A percentile compares a stretch with the other conserved stretches of the same genome.
phyloP scores from a whole-genome alignment of 805 yeast species.

The Isabelozyma rhagii region DNA sequence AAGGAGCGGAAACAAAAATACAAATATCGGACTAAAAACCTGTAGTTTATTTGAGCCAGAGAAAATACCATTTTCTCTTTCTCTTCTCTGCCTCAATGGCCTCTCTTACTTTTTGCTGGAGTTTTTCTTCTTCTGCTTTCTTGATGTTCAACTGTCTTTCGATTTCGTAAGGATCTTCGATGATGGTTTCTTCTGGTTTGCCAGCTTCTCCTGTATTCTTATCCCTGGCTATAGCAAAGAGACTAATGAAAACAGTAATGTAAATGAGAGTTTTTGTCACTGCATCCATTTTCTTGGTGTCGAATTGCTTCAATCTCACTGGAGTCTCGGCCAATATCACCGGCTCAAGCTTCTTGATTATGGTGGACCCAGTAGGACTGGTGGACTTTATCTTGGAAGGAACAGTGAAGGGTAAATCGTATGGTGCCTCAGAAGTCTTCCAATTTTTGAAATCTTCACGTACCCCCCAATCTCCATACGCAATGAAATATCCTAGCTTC shows the following conservation, averaged over 20 bases:
- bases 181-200: constrained; percentile 35
- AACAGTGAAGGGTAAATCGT: constrained; percentile 55
- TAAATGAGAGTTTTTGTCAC: constrained; percentile 53
- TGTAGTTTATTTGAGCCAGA: constrained; percentile 40
- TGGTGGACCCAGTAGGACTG: constrained; percentile 20
- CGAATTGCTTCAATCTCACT: constrained; percentile 43
- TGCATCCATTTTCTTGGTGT: constrained; percentile 53
- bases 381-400: constrained; percentile 32
- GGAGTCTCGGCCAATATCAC: constrained; percentile 43
- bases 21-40: too few species aligned
- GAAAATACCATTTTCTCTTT: constrained; percentile 46
- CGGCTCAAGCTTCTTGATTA: constrained; percentile 30
- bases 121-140: constrained; percentile 11
- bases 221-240: constrained; percentile 56
- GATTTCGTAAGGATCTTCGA: constrained; percentile 36
- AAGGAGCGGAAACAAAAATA: too few species aligned
- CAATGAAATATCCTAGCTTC: constrained; percentile 55
- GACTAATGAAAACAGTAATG: constrained; percentile 42
- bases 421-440: constrained; percentile 45
- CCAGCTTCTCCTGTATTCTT: constrained; percentile 45
- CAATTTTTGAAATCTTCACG: constrained; percentile 54
- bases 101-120: constrained; percentile 13
- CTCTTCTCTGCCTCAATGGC: constrained; percentile 7
- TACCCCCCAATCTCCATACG: constrained; percentile 72
- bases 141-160: constrained; percentile 19